Base-by-base conservation (phyloP, 2,329 filamentous ascomycete species). In the Calonectria pteridis region DNA sequence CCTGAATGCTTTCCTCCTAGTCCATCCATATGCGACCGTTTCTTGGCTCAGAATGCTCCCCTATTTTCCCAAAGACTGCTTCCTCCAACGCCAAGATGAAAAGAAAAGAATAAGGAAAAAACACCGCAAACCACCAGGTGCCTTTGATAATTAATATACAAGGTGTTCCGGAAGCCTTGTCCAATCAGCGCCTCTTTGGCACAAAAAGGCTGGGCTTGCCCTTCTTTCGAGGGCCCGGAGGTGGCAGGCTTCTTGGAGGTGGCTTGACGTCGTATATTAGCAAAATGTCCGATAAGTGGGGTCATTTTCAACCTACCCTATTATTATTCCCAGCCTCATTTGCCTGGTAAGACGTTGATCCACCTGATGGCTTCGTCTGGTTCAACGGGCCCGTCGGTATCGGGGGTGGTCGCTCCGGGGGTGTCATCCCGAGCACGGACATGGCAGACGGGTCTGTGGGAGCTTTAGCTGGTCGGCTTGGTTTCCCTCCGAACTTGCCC, bases 381-480 rank as follows among this genome's bases (percentile, higher is more conserved):
- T 71, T 72, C 26, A 73, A 63, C 28, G 69, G 75, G 6, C 73
- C 43, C 20, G 75, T 73, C 14, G 80, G 71, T 20, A 75, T 77
- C 33, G 84, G 79, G 4, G 84, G 84, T 55, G 85, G 85, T 46
- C 87, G 83, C 73, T 86, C 84, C 9, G 87, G 88, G 28, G 88
- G 87, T 14, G 80, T 83, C 75, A 90, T 80, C 9, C 88, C 88
- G 58, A 90, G 82, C 26, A 88, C 86, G 70, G 88, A 86, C 87
- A 90, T 88, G 23, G 88, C 89, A 2, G 88, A 88, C 2, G 88
- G 88, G 68, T 90, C 89, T 33, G 81, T 83, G n/a, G 84, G 83
- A n/a, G 79, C 77, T 69, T 81, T 81, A 5, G 77, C 73, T 11
- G 78, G 77, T 49, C 78, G 75, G 65, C 67, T 77, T 18, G 82